Evolutionary conservation across 2,329 filamentous ascomycete genomes (phyloP).

Genomic region (Shiraia bambusicola): DNA sequence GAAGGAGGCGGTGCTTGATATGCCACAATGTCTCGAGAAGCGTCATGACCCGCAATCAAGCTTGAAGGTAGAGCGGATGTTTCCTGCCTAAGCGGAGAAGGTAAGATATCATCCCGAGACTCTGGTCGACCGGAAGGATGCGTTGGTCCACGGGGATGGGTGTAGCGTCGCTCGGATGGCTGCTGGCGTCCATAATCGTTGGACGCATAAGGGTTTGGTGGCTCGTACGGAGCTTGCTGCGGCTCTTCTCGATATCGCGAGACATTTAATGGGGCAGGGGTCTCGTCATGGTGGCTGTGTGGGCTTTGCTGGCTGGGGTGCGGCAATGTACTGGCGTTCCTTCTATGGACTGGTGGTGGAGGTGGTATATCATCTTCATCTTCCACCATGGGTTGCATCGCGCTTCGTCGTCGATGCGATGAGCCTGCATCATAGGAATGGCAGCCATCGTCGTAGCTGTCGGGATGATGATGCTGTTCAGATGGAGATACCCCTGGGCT

Average conservation of each 20-base stretch:
- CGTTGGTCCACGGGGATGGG: constrained; percentile 24
- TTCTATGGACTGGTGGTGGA: constrained; percentile 43
- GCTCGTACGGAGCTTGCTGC: constrained; percentile 23
- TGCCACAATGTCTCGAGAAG: constrained; percentile 24
- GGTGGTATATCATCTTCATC: constrained; percentile 58
- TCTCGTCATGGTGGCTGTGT: constrained; percentile 29
- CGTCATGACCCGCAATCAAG: constrained; percentile 35
- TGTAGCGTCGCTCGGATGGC: constrained; percentile 37
- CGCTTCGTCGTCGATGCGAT: constrained; percentile 50
- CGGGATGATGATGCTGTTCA: constrained; percentile 37
- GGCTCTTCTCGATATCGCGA: constrained; percentile 32
- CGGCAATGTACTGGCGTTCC: constrained; percentile 33
- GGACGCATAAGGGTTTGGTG: constrained; percentile 27
- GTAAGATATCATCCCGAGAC: constrained; percentile 37
- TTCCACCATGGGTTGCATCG: constrained; percentile 65
- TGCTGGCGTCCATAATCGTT: constrained; percentile 27
- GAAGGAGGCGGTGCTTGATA: constrained; percentile 26
- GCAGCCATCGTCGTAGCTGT: constrained; percentile 32
- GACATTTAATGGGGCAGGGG: constrained; percentile 39
- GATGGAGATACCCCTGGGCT: constrained; percentile 25
- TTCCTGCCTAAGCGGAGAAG: constrained; percentile 37
- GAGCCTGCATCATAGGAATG: constrained; percentile 44
- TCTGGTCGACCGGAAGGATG: constrained; percentile 33
- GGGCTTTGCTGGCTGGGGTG: constrained; percentile 27
- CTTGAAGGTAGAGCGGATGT: constrained; percentile 27